phyloP scores from a whole-genome alignment of 1,284 basidiomycete species.

The Ceratobasidium papillatum region DNA sequence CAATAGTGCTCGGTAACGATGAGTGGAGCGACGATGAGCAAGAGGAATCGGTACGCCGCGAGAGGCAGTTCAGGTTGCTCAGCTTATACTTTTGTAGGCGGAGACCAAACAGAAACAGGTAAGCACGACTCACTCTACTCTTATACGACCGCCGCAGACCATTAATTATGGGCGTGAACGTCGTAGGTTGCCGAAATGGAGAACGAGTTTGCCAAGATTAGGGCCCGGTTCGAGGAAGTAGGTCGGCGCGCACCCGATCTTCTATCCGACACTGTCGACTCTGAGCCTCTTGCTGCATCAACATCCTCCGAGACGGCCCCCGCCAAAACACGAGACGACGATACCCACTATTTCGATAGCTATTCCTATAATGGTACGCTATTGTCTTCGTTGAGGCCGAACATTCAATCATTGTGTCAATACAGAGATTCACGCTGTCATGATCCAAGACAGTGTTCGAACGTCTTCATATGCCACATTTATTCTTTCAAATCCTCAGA shows the following conservation, averaged over 20 bases:
- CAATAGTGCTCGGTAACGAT: constrained; percentile 50
- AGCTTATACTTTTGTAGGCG: constrained; percentile 53
- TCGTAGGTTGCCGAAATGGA: constrained; percentile 56
- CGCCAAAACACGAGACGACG: constrained; percentile 70
- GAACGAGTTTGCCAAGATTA: constrained; percentile 35
- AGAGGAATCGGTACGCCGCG: constrained; percentile 48
- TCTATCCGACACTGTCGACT: constrained; percentile 9
- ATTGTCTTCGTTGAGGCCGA: neutral
- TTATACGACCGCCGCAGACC: constrained; percentile 47
- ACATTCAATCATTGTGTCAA: neutral
- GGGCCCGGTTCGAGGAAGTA: constrained; percentile 56
- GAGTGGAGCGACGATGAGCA: constrained; percentile 75
- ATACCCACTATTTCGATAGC: constrained; percentile 93
- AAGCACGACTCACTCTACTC: constrained; percentile 66
- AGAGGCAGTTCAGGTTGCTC: constrained; percentile 42
- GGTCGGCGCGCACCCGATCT: constrained; percentile 48
- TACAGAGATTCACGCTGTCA: constrained; percentile 78
- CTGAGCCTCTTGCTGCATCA: constrained; percentile 3
- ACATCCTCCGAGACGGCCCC: constrained; percentile 41
- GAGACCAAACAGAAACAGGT: constrained; percentile 59
- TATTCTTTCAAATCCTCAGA: constrained; percentile 82
- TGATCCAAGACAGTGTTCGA: constrained; percentile 89
- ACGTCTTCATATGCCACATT: constrained; percentile 94
- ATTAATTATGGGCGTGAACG: neutral
- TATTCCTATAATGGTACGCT: constrained; percentile 88